Conservation (phyloP, 768 basidiomycete species). For the Zangia roseola region DNA sequence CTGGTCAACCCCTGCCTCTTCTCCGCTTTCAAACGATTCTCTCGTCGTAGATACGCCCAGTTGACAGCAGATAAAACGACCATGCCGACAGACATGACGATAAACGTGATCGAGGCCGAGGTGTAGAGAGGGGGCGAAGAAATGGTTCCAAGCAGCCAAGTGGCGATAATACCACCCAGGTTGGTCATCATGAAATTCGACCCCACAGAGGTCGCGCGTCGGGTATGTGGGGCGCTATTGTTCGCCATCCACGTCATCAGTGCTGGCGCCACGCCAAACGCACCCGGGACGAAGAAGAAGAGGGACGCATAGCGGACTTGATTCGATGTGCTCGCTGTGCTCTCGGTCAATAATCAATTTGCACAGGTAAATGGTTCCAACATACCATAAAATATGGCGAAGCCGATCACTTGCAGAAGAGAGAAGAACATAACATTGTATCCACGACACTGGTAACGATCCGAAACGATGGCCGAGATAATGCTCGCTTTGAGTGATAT, state of each 20-base stretch:
- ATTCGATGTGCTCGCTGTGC: conserved; percentile 26
- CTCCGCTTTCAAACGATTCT: conserved; percentile 46
- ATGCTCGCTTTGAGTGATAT: conserved; percentile 30
- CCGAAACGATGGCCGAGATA: conserved; percentile 47
- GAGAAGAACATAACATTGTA: conserved; percentile 43
- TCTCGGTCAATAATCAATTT: not conserved
- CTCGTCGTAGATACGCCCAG: conserved; percentile 37
- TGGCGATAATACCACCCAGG: conserved; percentile 56
- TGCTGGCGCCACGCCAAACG: conserved; percentile 49
- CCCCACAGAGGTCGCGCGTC: conserved; percentile 59
- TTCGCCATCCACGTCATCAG: conserved; percentile 60
- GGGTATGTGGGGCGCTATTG: too few species aligned
- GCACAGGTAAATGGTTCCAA: not conserved
- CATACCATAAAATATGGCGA: conserved; percentile 4
- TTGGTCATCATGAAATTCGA: conserved; percentile 55
- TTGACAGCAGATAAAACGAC: conserved; percentile 37
- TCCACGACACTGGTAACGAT: too few species aligned
- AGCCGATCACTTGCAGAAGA: conserved; percentile 38
- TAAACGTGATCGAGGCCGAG: conserved; percentile 40
- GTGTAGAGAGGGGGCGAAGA: conserved; percentile 51
- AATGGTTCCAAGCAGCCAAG: conserved; percentile 55
- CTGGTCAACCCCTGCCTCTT: conserved; percentile 32
- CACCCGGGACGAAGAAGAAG: conserved; percentile 53
- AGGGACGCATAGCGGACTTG: conserved; percentile 53
- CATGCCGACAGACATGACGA: conserved; percentile 40